These are phyloP conservation scores for Tulasnella sp. DNA, from an alignment of 768 basidiomycete genomes.

Conservation along the genomic window DNA sequence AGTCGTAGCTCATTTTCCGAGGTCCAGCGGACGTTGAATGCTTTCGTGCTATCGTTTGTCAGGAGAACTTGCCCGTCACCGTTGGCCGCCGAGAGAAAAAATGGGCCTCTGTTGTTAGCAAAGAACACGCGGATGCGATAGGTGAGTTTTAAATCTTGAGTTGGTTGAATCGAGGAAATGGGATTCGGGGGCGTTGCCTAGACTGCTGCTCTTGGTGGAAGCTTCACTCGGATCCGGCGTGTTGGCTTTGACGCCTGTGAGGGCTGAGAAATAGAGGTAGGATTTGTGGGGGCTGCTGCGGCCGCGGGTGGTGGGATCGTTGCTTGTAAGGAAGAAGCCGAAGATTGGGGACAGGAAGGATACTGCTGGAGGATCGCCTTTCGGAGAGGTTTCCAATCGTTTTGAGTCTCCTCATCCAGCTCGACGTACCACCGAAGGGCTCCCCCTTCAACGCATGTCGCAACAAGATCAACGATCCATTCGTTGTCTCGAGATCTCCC, in stretches of 20 bases:
- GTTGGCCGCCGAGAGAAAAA: background rate
- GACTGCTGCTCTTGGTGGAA: no score
- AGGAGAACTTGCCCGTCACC: background rate
- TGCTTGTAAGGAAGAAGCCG: background rate
- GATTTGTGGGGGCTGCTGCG: background rate
- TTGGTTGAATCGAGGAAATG: background rate
- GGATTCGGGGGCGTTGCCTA: background rate
- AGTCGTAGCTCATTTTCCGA: background rate
- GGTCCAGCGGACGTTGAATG: background rate
- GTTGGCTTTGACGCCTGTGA: no score
- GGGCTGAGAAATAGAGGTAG: no score
- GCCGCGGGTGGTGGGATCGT: background rate
- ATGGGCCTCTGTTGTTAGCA: background rate
- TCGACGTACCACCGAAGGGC: slow-evolving; percentile 8
- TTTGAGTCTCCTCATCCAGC: slow-evolving; percentile 2
- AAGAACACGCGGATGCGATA: background rate
- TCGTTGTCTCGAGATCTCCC: background rate
- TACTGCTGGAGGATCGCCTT: background rate
- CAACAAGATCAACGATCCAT: background rate
- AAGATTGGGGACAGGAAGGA: background rate
- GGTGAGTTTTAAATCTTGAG: background rate
- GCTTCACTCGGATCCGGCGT: no score
- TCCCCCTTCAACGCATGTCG: background rate
- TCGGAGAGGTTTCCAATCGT: background rate
- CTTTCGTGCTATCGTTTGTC: background rate